These are phyloP conservation scores for Ophiostoma novo-ulmi DNA, from an alignment of 2,329 filamentous ascomycete species.

Conservation along the genomic window DNA sequence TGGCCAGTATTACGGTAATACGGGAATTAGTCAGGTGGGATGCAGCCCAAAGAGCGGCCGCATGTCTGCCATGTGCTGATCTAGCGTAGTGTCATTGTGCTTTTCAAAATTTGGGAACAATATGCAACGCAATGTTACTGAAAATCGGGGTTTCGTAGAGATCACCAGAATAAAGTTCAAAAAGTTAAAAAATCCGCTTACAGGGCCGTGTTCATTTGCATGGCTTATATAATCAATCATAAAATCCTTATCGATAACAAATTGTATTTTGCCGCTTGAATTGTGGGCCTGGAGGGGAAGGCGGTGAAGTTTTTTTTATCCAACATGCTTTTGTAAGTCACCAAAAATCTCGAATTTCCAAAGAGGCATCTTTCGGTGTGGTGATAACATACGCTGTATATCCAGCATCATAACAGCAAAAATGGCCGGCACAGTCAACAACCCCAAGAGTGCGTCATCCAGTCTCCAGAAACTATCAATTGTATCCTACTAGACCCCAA, in stretches of 20 bases:
- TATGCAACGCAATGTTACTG: no score
- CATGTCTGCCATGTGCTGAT: neutral
- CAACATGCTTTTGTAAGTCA: conserved; percentile 9
- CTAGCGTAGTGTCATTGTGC: neutral
- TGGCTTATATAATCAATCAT: neutral
- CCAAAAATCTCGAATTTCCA: conserved; percentile 20
- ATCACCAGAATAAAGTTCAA: no score
- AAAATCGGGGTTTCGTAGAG: no score
- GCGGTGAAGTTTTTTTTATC: conserved; percentile 28
- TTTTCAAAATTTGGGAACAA: no score
- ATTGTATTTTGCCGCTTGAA: conserved; percentile 22
- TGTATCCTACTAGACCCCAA: neutral
- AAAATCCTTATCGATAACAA: conserved; percentile 26
- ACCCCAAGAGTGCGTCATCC: conserved; percentile 46
- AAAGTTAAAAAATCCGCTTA: no score
- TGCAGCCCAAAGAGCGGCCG: neutral
- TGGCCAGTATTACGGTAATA: neutral
- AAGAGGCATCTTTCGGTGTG: conserved; percentile 7
- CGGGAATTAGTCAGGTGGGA: conserved; percentile 6
- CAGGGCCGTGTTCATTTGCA: neutral
- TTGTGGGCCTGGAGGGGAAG: conserved; percentile 26
- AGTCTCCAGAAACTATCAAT: conserved; percentile 15
- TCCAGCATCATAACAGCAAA: neutral
- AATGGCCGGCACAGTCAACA: conserved; percentile 53
- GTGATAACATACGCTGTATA: conserved; percentile 12